Base-by-base conservation (phyloP, 2,329 filamentous ascomycete species). In the Ophiostoma tasmaniense region DNA sequence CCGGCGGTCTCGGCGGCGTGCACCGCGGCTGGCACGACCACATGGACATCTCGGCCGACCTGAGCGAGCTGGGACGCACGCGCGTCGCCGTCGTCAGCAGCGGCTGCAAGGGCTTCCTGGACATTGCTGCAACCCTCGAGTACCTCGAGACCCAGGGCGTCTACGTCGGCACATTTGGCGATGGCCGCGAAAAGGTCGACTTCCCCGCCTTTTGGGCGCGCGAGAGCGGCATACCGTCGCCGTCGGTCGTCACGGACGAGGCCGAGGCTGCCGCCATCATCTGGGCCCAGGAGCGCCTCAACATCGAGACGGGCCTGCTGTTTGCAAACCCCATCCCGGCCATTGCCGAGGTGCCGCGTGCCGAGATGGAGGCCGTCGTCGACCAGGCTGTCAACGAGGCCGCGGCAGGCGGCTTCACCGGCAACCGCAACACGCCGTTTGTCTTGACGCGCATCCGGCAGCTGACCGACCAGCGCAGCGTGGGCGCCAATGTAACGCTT, bases 71-170 rank as follows among this genome's bases (percentile, higher is more conserved):
- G 66, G 93, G 95, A 20, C 86, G 93, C 70, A 97, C 93, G 8
- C 87, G 91, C 13, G 89, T 99, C 67, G 90, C 93, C 33, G 93
- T 99, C 2, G 83, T 99, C 67, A 91, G 90, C 78, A 92, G 91
- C 73, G 95, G 95, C 17, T 96, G 92, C 80, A 99, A 99, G 80
- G 95, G 94, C 71, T 98, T 99, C 78, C 83, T 99, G 50, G 95
- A 99, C 76, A 93, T 97, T 70, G 88, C 90, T 2, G 85, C 92
- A 67, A 99, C 95, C 0, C 83, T 99, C 5, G 95, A 99, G 80
- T 84, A 84, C 73, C 81, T 89, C 25, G 87, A 89, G 77, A 89
- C 87, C 0, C 87, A 89, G 76, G 91, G 91, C 11, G 93, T 92
- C 28, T 85, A 89, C 50, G 93, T 97, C 0, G 90, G 88, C 3